These are phyloP conservation scores for Lentinula guzmanii DNA, from an alignment of 768 basidiomycete genomes.

Conservation along the genomic window DNA sequence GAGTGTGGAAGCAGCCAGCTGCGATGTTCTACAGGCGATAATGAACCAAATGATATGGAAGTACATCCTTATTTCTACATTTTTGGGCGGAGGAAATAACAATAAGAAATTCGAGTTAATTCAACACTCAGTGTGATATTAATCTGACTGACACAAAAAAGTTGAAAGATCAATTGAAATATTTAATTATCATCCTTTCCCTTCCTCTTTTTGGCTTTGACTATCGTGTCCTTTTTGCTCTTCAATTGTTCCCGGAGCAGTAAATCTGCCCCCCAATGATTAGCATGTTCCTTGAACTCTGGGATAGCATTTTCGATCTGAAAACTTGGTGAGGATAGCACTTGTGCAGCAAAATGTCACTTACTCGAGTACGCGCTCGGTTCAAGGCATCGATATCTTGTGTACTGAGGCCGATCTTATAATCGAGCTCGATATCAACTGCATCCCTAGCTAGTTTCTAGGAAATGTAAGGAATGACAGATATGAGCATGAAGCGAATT, in stretches of 20 bases:
- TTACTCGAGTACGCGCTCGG: not conserved
- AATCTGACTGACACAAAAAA: not conserved
- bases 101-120: not conserved
- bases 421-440: not conserved
- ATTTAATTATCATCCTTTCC: not conserved
- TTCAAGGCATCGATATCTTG: not conserved
- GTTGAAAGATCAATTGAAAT: not conserved
- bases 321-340: not conserved
- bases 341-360: not conserved
- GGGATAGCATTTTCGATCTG: not conserved
- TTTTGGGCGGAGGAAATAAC: not conserved
- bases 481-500: not conserved
- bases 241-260: not conserved
- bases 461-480: not conserved
- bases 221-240: not conserved
- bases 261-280: not conserved
- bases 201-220: not conserved
- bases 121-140: not conserved
- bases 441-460: not conserved
- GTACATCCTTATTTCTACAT: not conserved
- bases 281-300: not conserved
- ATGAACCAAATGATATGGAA: not conserved
- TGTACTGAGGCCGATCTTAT: not conserved
- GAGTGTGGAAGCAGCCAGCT: conserved; percentile 2
- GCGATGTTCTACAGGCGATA: not conserved